phyloP scores from a whole-genome alignment of 371 early-diverging fungal genomes.

The Massospora cicadina region DNA sequence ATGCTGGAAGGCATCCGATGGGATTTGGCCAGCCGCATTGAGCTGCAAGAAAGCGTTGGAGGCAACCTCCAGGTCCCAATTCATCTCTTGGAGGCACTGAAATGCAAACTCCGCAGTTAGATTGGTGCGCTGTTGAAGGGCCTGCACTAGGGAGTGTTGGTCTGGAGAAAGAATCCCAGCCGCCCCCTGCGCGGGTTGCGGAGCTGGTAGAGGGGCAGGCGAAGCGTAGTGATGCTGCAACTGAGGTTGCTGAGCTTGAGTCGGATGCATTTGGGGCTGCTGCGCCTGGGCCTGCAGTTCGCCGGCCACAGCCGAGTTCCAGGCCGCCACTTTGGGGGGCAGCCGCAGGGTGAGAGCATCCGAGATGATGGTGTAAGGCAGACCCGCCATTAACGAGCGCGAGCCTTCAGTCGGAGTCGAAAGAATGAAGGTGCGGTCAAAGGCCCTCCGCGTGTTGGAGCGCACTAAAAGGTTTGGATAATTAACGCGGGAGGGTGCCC shows the following conservation, averaged over 20 bases:
- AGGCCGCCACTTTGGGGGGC: background rate
- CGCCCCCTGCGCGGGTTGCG: background rate
- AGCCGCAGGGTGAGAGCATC: background rate
- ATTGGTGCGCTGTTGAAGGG: background rate
- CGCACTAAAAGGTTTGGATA: background rate
- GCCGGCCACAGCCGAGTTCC: background rate
- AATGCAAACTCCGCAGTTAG: background rate
- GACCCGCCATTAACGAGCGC: background rate
- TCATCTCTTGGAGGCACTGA: background rate
- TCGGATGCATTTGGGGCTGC: background rate
- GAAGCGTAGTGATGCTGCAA: background rate
- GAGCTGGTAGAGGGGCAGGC: background rate
- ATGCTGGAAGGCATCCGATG: background rate
- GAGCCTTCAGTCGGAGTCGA: background rate
- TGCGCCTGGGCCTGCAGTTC: background rate
- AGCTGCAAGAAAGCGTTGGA: background rate
- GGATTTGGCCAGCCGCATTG: background rate
- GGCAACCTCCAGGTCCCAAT: constrained; percentile 6
- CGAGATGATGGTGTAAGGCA: background rate
- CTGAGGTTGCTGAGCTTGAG: too few species aligned
- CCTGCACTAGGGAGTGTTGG: background rate
- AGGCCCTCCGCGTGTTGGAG: background rate
- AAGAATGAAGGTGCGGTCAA: constrained; percentile 3
- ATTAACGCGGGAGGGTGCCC: background rate
- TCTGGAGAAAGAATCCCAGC: background rate